phyloP scores from a whole-genome alignment of 2,329 filamentous ascomycete species.

The Trichoderma sp. region DNA sequence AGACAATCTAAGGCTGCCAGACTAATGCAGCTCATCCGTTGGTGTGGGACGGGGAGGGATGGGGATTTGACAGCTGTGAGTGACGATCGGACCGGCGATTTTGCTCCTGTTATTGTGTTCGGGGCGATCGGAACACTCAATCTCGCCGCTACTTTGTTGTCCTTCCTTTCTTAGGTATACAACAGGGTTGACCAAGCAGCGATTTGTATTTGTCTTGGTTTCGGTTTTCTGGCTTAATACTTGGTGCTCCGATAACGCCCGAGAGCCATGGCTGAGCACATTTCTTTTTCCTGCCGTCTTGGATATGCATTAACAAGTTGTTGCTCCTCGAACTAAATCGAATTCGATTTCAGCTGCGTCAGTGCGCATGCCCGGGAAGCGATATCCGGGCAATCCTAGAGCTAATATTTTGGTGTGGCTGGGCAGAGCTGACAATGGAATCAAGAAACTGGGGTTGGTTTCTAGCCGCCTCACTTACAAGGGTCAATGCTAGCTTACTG shows the following conservation, averaged over 20 bases:
- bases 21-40: not conserved
- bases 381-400: not conserved
- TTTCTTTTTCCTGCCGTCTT: not conserved
- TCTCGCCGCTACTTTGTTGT: not conserved
- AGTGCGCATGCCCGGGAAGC: not conserved
- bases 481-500: not conserved
- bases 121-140: not conserved
- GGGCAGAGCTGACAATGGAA: not conserved
- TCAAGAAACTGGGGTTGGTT: not conserved
- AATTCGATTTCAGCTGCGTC: not conserved
- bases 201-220: not conserved
- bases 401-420: not conserved
- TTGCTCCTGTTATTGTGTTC: not conserved
- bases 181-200: not conserved
- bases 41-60: not conserved
- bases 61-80: not conserved
- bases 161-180: not conserved
- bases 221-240: not conserved
- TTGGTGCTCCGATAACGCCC: not conserved
- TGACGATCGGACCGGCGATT: not conserved
- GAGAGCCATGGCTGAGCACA: not conserved
- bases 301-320: not conserved
- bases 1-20: not conserved
- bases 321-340: not conserved
- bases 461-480: not conserved